phyloP scores from a whole-genome alignment of 1,139 yeast species.

The Sugiyamaella paludigena region DNA sequence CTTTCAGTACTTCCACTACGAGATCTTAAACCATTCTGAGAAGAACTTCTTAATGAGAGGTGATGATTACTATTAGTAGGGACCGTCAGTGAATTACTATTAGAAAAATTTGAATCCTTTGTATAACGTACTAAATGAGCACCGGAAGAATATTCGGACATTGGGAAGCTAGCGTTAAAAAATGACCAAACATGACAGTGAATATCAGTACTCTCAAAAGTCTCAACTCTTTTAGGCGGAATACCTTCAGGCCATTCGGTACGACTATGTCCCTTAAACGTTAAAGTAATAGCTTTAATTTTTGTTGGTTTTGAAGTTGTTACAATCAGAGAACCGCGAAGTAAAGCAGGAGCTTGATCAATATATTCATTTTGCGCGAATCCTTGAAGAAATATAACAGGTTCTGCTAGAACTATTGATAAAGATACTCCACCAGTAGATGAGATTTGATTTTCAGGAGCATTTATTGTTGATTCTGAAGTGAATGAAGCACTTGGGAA shows the following conservation, averaged over 20 bases:
- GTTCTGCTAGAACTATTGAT: conserved; percentile 67
- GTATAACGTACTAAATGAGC: conserved; percentile 60
- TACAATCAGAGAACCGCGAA: conserved; percentile 77
- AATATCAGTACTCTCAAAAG: conserved; percentile 61
- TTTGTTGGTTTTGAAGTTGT: conserved; percentile 72
- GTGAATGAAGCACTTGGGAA: conserved; percentile 17
- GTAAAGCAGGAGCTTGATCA: conserved; percentile 73
- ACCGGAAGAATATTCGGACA: conserved; percentile 42
- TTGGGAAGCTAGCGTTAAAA: conserved; percentile 48
- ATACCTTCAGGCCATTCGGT: conserved; percentile 99
- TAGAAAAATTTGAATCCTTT: conserved; percentile 25
- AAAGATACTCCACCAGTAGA: conserved; percentile 23
- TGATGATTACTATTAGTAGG: no score
- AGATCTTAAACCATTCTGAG: conserved; percentile 1
- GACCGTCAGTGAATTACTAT: not conserved
- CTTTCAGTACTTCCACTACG: conserved; percentile 13
- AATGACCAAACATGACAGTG: conserved; percentile 92
- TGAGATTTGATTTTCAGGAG: conserved; percentile 23
- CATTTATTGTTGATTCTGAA: conserved; percentile 15
- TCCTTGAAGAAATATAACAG: conserved; percentile 76
- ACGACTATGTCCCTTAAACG: conserved; percentile 67
- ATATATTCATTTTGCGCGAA: conserved; percentile 63
- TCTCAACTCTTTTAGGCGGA: conserved; percentile 77
- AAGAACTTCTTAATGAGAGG: not conserved
- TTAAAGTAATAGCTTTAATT: conserved; percentile 63